Evolutionary conservation across 495 filamentous ascomycete species (phyloP).

Genomic region (Lasiosphaeria hispida): DNA sequence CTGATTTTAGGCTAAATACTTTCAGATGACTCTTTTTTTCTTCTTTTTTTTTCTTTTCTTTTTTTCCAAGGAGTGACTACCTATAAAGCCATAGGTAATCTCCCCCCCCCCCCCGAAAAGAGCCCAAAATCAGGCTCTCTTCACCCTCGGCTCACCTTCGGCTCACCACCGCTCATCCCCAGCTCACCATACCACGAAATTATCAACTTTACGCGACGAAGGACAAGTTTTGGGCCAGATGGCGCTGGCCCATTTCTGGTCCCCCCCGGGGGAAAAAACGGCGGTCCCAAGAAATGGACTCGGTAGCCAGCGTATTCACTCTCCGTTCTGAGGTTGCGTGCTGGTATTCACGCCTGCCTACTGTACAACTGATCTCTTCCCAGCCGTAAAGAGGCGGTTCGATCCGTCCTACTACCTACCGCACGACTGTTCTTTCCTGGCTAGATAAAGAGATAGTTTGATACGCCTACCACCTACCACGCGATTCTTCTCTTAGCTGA

Average conservation of each 20-base stretch:
- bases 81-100: too few relatives aligned
- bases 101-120: too few relatives aligned
- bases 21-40: too few relatives aligned
- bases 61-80: too few relatives aligned
- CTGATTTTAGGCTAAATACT: too few relatives aligned
- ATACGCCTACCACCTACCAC: too few relatives aligned
- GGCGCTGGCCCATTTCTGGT: background rate
- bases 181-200: background rate
- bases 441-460: too few relatives aligned
- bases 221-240: background rate
- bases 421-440: background rate
- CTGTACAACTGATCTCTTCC: background rate
- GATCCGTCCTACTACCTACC: conserved; percentile 1
- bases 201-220: background rate
- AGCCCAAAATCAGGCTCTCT: too few relatives aligned
- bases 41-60: too few relatives aligned
- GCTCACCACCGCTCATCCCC: too few relatives aligned
- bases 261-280: background rate
- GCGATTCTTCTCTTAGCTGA: too few relatives aligned
- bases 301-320: background rate
- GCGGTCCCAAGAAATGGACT: background rate
- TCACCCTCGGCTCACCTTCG: too few relatives aligned
- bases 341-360: conserved; percentile 3
- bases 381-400: background rate
- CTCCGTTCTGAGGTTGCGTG: conserved; percentile 6